Conservation (phyloP, 148 eudicot species). For the Fagopyrum tataricum region DNA sequence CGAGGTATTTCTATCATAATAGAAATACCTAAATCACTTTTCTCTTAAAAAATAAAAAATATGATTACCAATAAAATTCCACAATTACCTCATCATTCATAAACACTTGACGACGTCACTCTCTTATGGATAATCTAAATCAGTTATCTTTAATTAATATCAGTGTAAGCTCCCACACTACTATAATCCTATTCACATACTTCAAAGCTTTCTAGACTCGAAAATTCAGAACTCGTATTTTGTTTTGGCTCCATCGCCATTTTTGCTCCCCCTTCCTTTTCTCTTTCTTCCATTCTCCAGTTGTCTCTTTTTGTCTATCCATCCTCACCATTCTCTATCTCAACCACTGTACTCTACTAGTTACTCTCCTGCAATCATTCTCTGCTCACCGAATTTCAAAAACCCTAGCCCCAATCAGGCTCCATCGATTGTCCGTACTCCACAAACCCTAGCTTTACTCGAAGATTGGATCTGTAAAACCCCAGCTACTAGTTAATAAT, state of each 20-base stretch:
- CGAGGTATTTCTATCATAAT: too few species aligned
- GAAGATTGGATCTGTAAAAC: constrained; percentile 3
- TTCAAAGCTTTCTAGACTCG: background rate
- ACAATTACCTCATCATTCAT: too few species aligned
- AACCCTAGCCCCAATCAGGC: constrained; percentile 12
- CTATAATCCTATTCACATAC: background rate
- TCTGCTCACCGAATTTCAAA: background rate
- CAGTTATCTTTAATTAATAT: too few species aligned
- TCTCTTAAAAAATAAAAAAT: too few species aligned
- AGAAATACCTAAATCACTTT: too few species aligned
- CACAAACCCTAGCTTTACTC: constrained; percentile 9
- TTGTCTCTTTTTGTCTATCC: constrained; percentile 13
- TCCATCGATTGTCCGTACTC: background rate
- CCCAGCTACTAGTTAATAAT: background rate
- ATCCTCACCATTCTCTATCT: constrained; percentile 6
- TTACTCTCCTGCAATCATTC: background rate
- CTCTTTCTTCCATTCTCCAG: constrained; percentile 7
- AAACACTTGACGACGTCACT: too few species aligned
- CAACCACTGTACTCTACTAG: constrained; percentile 1
- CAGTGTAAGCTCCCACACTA: too few species aligned
- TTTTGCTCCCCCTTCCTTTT: background rate
- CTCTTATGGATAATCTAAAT: too few species aligned
- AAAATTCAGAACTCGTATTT: constrained; percentile 2
- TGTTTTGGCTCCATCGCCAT: constrained; percentile 16
- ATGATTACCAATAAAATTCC: too few species aligned